Evolutionary conservation across 148 eudicot species (phyloP).

Genomic region (Vaccinium vitisidaea): DNA sequence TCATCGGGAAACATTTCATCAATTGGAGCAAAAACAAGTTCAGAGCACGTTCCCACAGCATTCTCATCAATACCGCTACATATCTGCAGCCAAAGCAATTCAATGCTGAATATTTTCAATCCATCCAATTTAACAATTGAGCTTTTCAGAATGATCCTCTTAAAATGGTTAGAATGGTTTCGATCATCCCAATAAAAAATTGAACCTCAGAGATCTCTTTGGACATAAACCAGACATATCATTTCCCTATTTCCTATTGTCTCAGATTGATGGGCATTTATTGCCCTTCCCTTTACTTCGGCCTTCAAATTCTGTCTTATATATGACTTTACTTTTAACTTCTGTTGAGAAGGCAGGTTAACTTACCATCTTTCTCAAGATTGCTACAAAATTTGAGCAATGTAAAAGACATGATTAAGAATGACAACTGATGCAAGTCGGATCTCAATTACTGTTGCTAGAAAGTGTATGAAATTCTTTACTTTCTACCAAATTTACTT

Average conservation of each 20-base stretch:
- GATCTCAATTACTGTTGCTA: not conserved
- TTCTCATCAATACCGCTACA: constrained; percentile 85
- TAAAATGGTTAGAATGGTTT: not conserved
- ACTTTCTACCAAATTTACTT: too few relatives aligned
- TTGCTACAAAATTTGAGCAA: not conserved
- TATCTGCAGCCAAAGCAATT: constrained; percentile 49
- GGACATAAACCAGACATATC: not conserved
- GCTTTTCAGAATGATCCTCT: not conserved
- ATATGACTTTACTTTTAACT: not conserved
- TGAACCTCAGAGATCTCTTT: not conserved
- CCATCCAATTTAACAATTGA: not conserved
- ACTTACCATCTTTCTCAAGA: not conserved
- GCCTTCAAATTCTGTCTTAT: not conserved
- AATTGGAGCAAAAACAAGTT: constrained; percentile 97
- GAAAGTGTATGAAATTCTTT: not conserved
- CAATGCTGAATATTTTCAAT: constrained; percentile 12
- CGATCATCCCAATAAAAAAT: not conserved
- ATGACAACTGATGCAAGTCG: not conserved
- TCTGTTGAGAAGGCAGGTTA: not conserved
- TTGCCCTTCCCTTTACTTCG: not conserved
- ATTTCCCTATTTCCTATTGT: not conserved
- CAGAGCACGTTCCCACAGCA: constrained; percentile 87
- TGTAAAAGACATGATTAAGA: not conserved
- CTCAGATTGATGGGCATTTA: not conserved
- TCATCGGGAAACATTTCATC: constrained; percentile 98